Conservation (phyloP, 2,329 filamentous ascomycete genomes). For the Talaromyces sp. region DNA sequence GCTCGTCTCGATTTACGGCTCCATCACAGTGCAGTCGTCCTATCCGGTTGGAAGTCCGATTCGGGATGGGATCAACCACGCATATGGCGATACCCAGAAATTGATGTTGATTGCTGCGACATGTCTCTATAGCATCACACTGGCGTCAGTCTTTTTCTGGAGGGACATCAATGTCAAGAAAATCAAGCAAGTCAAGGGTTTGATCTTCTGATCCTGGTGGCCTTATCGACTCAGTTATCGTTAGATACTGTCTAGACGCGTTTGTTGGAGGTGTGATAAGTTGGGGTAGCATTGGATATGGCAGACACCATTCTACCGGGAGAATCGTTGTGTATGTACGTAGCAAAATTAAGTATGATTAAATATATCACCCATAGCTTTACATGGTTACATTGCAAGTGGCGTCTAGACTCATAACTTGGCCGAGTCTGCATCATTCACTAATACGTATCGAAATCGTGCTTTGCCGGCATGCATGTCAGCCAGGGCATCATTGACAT, state of each 20-base stretch:
- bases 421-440: slow-evolving; percentile 27
- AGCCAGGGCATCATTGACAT: slow-evolving; percentile 37
- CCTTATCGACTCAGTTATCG: not conserved
- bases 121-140: slow-evolving; percentile 12
- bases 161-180: slow-evolving; percentile 18
- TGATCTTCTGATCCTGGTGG: slow-evolving; percentile 7
- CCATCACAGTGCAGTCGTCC: slow-evolving; percentile 35
- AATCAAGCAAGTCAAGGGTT: slow-evolving; percentile 14
- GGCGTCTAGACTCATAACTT: slow-evolving; percentile 24
- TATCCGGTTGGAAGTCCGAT: slow-evolving; percentile 35
- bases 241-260: not conserved
- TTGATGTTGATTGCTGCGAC: slow-evolving; percentile 30
- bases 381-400: not conserved
- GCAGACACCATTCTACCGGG: not conserved
- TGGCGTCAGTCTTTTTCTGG: slow-evolving; percentile 14
- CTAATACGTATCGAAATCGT: slow-evolving; percentile 43
- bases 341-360: not conserved
- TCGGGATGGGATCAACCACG: slow-evolving; percentile 37
- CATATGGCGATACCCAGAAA: slow-evolving; percentile 44
- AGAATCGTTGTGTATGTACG: not conserved
- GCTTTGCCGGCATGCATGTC: slow-evolving; percentile 44
- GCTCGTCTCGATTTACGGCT: slow-evolving; percentile 35
- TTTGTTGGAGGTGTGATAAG: not conserved
- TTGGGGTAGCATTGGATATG: not conserved
- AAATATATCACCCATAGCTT: not conserved